Percentiles rank a stretch among this genome's conserved stretches.
phyloP scores from a whole-genome alignment of 495 filamentous ascomycete species.

The Aspergillus bridgeri region DNA sequence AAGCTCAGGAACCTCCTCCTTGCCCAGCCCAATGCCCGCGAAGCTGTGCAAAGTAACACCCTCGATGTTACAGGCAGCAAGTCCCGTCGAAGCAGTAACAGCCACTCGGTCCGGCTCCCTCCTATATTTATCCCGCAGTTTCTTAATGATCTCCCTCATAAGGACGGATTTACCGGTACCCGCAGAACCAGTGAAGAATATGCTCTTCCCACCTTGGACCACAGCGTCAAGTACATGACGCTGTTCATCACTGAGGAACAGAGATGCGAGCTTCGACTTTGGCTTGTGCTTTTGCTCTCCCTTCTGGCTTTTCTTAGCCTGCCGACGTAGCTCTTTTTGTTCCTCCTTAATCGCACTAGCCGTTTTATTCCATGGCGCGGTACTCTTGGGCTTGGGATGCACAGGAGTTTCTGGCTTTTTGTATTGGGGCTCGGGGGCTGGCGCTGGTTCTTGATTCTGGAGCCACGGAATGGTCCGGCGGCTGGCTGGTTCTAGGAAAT shows the following conservation, averaged over 20 bases:
- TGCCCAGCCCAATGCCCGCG: slow-evolving; percentile 90
- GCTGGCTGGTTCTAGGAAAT: slow-evolving; percentile 44
- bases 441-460: slow-evolving; percentile 18
- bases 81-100: slow-evolving; percentile 91
- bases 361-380: slow-evolving; percentile 74
- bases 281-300: slow-evolving; percentile 15
- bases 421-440: slow-evolving; percentile 24
- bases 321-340: slow-evolving; percentile 67
- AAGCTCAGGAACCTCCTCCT: slow-evolving; percentile 76
- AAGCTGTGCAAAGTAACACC: slow-evolving; percentile 96
- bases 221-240: slow-evolving; percentile 77
- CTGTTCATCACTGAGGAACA: slow-evolving; percentile 84
- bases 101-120: slow-evolving; percentile 78
- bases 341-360: slow-evolving; percentile 78
- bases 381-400: slow-evolving; percentile 36
- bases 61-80: slow-evolving; percentile 95
- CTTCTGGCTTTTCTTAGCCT: slow-evolving; percentile 52
- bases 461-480: slow-evolving; percentile 57
- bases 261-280: slow-evolving; percentile 46
- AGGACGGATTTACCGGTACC: slow-evolving; percentile 98
- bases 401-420: slow-evolving; percentile 32
- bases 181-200: slow-evolving; percentile 97
- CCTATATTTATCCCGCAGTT: slow-evolving; percentile 69
- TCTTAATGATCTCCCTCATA: slow-evolving; percentile 82
- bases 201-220: slow-evolving; percentile 70